phyloP scores from a whole-genome alignment of 1,284 basidiomycete genomes.

The Sphaerobolus stellatus region DNA sequence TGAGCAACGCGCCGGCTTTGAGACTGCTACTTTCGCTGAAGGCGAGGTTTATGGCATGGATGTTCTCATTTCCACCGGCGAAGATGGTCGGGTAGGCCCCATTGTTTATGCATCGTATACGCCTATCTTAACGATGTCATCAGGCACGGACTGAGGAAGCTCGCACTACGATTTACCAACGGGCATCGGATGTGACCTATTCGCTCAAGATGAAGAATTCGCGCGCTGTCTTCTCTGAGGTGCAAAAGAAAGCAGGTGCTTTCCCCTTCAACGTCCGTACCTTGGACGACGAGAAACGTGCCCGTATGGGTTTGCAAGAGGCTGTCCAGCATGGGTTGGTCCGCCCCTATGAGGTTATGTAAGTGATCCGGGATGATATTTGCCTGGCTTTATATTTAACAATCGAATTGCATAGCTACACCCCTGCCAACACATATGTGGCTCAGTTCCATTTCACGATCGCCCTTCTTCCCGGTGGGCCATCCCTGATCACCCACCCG shows the following conservation, averaged over 20 bases:
- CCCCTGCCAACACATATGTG: slow-evolving; percentile 76
- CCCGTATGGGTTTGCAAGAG: slow-evolving; percentile 94
- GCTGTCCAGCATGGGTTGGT: slow-evolving; percentile 91
- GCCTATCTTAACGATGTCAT: neutral
- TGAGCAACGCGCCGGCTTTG: slow-evolving; percentile 81
- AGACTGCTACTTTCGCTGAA: slow-evolving; percentile 84
- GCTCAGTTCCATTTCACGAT: slow-evolving; percentile 97
- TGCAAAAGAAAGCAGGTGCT: slow-evolving; percentile 95
- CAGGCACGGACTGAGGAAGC: slow-evolving; percentile 86
- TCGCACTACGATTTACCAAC: slow-evolving; percentile 92
- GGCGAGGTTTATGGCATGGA: slow-evolving; percentile 97
- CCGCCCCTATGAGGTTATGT: slow-evolving; percentile 89
- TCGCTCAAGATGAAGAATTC: slow-evolving; percentile 98
- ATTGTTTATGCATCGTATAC: neutral
- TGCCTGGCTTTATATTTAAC: too few relatives aligned
- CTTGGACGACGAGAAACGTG: slow-evolving; percentile 93
- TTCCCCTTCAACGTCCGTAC: slow-evolving; percentile 97
- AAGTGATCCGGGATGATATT: too few relatives aligned
- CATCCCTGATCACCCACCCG: slow-evolving; percentile 80
- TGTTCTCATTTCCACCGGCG: slow-evolving; percentile 83
- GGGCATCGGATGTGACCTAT: slow-evolving; percentile 85
- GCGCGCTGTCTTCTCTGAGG: slow-evolving; percentile 91
- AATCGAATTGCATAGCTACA: slow-evolving; percentile 61
- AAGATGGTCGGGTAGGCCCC: slow-evolving; percentile 78
- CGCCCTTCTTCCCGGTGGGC: slow-evolving; percentile 83